Conservation (phyloP, 78 protist genomes). For the Guillardia theta region DNA sequence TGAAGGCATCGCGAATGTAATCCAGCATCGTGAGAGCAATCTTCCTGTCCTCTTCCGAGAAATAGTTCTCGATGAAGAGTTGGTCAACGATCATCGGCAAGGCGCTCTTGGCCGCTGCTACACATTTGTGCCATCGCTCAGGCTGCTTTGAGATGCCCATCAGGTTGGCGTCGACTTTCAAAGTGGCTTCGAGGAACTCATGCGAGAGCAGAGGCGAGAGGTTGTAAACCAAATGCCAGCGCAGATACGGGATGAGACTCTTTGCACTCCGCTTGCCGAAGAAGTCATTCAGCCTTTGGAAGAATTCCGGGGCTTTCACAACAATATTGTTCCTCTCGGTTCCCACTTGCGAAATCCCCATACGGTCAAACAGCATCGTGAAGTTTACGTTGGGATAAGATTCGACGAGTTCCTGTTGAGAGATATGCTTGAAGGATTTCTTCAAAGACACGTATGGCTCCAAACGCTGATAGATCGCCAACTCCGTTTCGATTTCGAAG, state of each 20-base stretch:
- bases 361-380: not conserved
- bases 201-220: not conserved
- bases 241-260: conserved; percentile 24
- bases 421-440: not conserved
- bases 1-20: conserved; percentile 18
- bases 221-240: not conserved
- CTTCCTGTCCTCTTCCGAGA: not conserved
- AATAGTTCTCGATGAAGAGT: not conserved
- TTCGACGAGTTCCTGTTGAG: not conserved
- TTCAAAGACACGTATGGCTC: not conserved
- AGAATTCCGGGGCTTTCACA: not conserved
- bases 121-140: conserved; percentile 22
- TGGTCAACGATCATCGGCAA: not conserved
- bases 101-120: not conserved
- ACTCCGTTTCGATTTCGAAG: not conserved
- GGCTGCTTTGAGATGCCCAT: not conserved
- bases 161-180: conserved; percentile 21
- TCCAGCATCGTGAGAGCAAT: conserved; percentile 17
- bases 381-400: not conserved
- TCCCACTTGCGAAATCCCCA: not conserved
- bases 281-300: conserved; percentile 16
- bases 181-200: not conserved
- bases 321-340: not conserved
- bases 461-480: not conserved
- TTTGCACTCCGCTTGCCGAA: not conserved